Base-by-base conservation (phyloP, 2,329 filamentous ascomycete species). In the Ilyonectria mors-panacis region DNA sequence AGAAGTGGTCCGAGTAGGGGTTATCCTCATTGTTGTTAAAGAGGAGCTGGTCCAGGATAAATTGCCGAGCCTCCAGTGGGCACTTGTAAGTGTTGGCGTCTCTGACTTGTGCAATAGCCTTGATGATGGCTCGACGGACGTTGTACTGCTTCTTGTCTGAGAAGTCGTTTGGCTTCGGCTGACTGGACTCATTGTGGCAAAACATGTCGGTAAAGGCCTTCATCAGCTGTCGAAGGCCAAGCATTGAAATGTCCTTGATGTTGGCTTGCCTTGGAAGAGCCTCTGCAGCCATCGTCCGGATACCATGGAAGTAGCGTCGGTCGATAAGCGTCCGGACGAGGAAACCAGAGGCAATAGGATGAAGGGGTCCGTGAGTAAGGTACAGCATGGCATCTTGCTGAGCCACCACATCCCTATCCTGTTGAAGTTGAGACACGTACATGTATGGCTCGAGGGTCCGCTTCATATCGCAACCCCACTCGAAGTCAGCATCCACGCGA, bases 1-100 rank as follows among this genome's bases (percentile, higher is more conserved):
- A 99, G 75, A 93, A 91, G 69, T 95, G 92, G 76, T 99, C 97
- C 6, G 95, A 97, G 77, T 90, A 97, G 56, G 91, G 82, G 74
- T 99, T 99, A 67, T 93, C 92, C 2, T 93, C 91, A 77, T 99
- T 99, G 81, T 99, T 95, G 77, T 99, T 99, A 83, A 94, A 95
- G 55, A 93, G 92, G 37, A 99, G 85, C 77, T 97, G 93, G 73
- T 98, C 94, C 23, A 97, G 88, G 54, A 99, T 88, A 79, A 98
- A 97, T 44, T 89, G 88, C 64, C 95, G 93, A 6, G 94, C 94
- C 59, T 91, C 86, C 76, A 92, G 85, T 0, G 95, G 95, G 60
- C 94, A 95, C 74, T 90, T 92, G 42, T 94, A 93, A 6, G 77
- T 81, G 61, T 91, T 87, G 44, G 85, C 84, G 75, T 95, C 92